phyloP scores from a whole-genome alignment of 2,329 filamentous ascomycete species.

The Aurifilum marmelostoma region DNA sequence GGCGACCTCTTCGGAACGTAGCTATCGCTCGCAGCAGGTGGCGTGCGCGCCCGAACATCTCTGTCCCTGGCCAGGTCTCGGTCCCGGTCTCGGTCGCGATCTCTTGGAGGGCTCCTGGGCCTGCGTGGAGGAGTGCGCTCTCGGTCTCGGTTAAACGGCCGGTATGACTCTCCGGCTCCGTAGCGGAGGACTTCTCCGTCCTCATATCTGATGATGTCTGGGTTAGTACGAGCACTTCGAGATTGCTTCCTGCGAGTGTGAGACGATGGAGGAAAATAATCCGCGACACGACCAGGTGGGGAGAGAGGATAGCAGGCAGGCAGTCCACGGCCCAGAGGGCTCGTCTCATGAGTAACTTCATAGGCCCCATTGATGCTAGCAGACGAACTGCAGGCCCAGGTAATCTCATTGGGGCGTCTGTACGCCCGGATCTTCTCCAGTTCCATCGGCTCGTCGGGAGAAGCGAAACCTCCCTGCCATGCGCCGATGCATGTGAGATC shows the following conservation, averaged over 20 bases:
- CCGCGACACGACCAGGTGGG: neutral
- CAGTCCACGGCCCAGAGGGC: neutral
- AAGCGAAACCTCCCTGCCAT: neutral
- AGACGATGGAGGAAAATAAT: neutral
- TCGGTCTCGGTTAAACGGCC: slow-evolving; percentile 53
- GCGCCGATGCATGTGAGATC: neutral
- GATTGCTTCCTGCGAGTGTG: neutral
- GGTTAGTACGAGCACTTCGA: slow-evolving; percentile 29
- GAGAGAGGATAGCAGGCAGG: neutral
- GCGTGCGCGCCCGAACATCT: slow-evolving; percentile 33
- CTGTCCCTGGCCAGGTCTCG: slow-evolving; percentile 33
- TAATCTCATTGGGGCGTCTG: neutral
- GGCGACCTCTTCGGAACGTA: slow-evolving; percentile 48
- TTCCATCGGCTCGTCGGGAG: neutral
- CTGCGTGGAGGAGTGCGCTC: slow-evolving; percentile 31
- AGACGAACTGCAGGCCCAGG: neutral
- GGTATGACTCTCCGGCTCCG: slow-evolving; percentile 64
- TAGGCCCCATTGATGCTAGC: neutral
- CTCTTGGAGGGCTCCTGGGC: slow-evolving; percentile 37
- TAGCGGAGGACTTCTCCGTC: slow-evolving; percentile 66
- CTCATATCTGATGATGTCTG: slow-evolving; percentile 51
- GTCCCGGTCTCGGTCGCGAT: slow-evolving; percentile 43
- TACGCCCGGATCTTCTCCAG: neutral
- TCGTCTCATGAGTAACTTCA: neutral
- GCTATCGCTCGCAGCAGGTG: slow-evolving; percentile 42